Evolutionary conservation across 768 basidiomycete species (phyloP).

Genomic region (Hygrocybe punicea): DNA sequence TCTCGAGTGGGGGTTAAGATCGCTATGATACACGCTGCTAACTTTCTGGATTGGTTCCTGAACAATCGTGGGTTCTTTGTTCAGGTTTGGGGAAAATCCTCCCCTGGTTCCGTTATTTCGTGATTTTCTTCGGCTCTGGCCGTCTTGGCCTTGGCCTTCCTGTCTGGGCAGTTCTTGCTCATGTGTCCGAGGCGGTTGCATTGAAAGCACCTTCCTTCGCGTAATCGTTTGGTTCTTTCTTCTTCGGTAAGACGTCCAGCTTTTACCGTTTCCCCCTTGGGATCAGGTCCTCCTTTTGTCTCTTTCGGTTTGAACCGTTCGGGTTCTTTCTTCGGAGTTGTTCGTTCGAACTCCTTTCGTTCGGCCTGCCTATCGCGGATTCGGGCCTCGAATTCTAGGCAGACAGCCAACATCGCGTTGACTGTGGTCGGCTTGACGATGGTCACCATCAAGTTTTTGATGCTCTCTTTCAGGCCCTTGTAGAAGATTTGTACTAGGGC

Average conservation of each 20-base stretch:
- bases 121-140: not conserved
- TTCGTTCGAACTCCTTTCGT: not conserved
- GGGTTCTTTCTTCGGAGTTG: too few relatives aligned
- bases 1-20: not conserved
- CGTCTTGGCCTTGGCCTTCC: not conserved
- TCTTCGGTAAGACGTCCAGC: not conserved
- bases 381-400: not conserved
- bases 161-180: not conserved
- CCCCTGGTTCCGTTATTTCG: not conserved
- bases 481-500: not conserved
- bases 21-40: not conserved
- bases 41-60: not conserved
- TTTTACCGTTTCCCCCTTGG: not conserved
- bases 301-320: not conserved
- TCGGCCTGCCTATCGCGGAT: not conserved
- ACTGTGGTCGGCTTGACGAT: not conserved
- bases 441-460: not conserved
- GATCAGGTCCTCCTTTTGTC: not conserved
- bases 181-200: not conserved
- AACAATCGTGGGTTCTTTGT: not conserved
- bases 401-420: not conserved
- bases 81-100: not conserved
- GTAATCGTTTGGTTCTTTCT: not conserved
- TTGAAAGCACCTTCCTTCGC: not conserved
- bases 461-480: not conserved